Base-by-base conservation (phyloP, 192 early-diverging fungal species). In the Chytriomyces sp. region DNA sequence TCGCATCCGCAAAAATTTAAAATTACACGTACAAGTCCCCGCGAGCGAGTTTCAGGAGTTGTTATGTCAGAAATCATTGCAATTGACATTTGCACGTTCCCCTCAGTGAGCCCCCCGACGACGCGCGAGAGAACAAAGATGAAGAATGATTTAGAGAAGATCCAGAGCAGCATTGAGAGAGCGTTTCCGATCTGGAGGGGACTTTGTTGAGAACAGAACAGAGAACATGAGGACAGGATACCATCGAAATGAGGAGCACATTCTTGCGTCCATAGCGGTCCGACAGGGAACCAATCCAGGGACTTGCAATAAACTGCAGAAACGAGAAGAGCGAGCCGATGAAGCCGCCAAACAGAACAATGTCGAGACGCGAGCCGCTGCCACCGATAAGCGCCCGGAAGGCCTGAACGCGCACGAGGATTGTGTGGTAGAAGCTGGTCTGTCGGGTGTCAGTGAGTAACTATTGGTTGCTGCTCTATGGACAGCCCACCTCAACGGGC, bases 21-120 rank as follows among this genome's bases (percentile, higher is more conserved):
- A 64, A 25, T n/a, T 59, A n/a, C n/a, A 17, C 72, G 54, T 74
- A 91, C 93, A 85, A 99, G 79, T 34, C 92, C 91, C 25, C 80
- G 80, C 2, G 94, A 96, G 26, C 97, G 74, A 0, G 84, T 89
- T 64, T 89, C 81, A 0, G 84, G 80, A 0, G 91, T 89, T 0
- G 97, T 97, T 54, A 98, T 86, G 72, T 99, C 97, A 19, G 94
- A 91, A 41, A 99, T 95, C 75, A 97, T 94, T 0, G 97, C 95
- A 39, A 94, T 93, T 2, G 91, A 93, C 49, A 99, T 87, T 80
- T 99, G 97, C 17, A 99, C 94, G 72, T 99, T 99, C 49, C 97
- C 97, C 75, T 99, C 97, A 57, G 92, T 95, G 62, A 99, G 81
- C 10, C 97, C 97, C 3, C 91, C 97, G 44, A 99, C 85, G 41